These are phyloP conservation scores for Capsicum pubescens DNA, from an alignment of 257 asterid genomes.

Conservation along the genomic window DNA sequence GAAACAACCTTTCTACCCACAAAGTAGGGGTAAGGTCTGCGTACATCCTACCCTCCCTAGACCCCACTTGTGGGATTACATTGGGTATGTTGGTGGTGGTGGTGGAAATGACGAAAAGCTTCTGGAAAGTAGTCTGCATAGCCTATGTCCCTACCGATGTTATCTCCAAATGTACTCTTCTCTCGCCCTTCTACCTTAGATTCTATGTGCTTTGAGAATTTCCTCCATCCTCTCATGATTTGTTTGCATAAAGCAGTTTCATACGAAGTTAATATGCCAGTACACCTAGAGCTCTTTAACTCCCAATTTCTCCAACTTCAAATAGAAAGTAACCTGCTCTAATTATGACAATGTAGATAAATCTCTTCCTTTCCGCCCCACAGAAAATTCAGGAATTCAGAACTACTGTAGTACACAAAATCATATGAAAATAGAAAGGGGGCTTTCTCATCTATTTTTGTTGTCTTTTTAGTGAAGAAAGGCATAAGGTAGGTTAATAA, in stretches of 20 bases:
- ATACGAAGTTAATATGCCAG: constrained; percentile 6
- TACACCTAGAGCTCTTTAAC: neutral
- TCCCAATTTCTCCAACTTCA: neutral
- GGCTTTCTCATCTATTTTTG: neutral
- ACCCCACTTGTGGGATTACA: neutral
- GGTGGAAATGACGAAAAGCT: neutral
- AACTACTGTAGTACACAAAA: neutral
- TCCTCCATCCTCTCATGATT: constrained; percentile 10
- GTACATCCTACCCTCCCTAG: neutral
- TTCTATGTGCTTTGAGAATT: constrained; percentile 3
- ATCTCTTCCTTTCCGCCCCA: neutral
- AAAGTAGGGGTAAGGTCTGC: neutral
- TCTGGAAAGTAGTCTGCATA: neutral
- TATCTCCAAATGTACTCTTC: constrained; percentile 21
- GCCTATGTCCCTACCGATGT: neutral
- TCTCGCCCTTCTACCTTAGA: neutral
- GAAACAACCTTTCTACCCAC: neutral
- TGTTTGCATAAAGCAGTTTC: constrained; percentile 5
- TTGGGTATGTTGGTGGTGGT: neutral
- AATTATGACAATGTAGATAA: constrained; percentile 20
- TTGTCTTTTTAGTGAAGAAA: neutral
- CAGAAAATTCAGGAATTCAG: constrained; percentile 7
- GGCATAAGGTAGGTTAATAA: neutral
- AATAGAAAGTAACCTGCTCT: constrained; percentile 18
- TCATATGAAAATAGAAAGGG: neutral